A percentile compares a stretch with the other conserved stretches of the same genome.
Evolutionary conservation across 129 eudicot genomes (phyloP).

Genomic region (Helianthus annuus): DNA sequence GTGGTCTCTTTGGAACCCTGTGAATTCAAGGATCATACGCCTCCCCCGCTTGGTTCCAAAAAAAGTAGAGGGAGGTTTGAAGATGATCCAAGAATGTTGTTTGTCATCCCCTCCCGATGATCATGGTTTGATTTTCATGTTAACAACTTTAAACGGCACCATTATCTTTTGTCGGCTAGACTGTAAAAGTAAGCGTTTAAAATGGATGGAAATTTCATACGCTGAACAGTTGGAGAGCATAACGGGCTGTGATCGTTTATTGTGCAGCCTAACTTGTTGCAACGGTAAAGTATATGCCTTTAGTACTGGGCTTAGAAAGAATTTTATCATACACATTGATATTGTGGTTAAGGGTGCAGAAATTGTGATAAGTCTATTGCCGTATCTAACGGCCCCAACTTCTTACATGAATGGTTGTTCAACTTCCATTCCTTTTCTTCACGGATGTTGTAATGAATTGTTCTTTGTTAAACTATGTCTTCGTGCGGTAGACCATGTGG

Average conservation of each 20-base stretch:
- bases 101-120: background rate
- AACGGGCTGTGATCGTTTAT: background rate
- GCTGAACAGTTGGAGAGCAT: background rate
- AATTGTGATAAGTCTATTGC: slow-evolving; percentile 13
- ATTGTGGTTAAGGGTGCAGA: background rate
- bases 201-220: slow-evolving; percentile 24
- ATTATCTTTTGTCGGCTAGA: slow-evolving; percentile 22
- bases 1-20: background rate
- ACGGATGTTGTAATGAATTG: slow-evolving; percentile 11
- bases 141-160: background rate
- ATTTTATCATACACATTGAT: background rate
- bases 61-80: too few relatives aligned
- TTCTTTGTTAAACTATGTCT: background rate
- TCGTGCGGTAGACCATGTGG: background rate
- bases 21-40: background rate
- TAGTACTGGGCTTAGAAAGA: background rate
- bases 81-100: too few relatives aligned
- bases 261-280: background rate
- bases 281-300: slow-evolving; percentile 27
- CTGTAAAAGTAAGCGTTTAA: slow-evolving; percentile 7
- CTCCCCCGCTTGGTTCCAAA: slow-evolving; percentile 8
- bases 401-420: rapidly evolving
- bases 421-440: background rate
- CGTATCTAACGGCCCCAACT: background rate
- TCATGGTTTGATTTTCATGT: slow-evolving; percentile 9